Base-by-base conservation (phyloP, 2,329 filamentous ascomycete genomes). In the Fusarium dlaminii region DNA sequence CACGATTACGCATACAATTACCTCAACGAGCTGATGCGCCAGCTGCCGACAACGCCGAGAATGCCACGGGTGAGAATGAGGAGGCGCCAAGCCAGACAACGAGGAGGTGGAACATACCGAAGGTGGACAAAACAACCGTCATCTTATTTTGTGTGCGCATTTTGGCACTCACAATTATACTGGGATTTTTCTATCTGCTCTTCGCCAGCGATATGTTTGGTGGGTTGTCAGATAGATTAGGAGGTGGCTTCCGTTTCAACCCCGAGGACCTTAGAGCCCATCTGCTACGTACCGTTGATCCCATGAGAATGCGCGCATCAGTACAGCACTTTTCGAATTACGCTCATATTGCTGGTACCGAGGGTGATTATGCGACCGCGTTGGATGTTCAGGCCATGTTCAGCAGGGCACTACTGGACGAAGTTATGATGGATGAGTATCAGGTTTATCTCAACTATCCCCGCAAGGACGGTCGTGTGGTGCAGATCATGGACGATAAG, bases 381-480 rank as follows among this genome's bases (percentile, higher is more conserved):
- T 89, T 94, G 84, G 97, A 95, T 86, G 90, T 98, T 62, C 89
- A 95, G 82, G 91, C 90, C 78, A 89, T 92, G 81, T 98, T 98
- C 82, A 84, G 85, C 74, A 88, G 87, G 57, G 91, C 92, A 51
- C 89, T 90, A 8, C 87, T 99, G 79, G 95, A 98, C 76, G 87
- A 92, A 65, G 91, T 97, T 32, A 84, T 86, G 56, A 87, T 94
- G 78, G 93, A 97, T 77, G 90, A 94, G 80, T 97, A 94, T 81
- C 88, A 92, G 77, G 95, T 97, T 22, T 98, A 98, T 80, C 85
- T 98, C 78, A 98, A 98, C 82, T 99, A 97, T 81, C 95, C 96
- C 1, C 92, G 87, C 72, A 84, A 88, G 34, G 92, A 90, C 68
- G 96, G 96, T 18, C 89, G 96, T 56, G 89, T 91, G 66, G 92